phyloP scores from a whole-genome alignment of 129 eudicot genomes.

The Artemisia annua region DNA sequence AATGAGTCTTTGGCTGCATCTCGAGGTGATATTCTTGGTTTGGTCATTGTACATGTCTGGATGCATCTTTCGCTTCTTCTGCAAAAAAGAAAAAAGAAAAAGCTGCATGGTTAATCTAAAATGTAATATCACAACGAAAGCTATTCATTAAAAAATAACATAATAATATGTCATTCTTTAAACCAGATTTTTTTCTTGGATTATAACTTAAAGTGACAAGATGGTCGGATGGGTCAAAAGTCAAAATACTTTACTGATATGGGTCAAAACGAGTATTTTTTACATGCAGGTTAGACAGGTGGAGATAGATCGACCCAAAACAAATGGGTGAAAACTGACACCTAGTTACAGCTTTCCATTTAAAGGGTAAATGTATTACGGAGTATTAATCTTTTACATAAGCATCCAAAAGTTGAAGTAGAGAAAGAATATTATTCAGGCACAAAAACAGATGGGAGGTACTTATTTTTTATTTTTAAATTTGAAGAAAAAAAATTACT shows the following conservation, averaged over 20 bases:
- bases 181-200: too few relatives aligned
- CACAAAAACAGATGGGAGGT: not conserved
- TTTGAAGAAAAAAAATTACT: not conserved
- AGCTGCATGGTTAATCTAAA: not conserved
- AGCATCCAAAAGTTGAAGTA: constrained; percentile 3
- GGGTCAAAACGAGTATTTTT: too few relatives aligned
- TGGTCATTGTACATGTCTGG: constrained; percentile 66
- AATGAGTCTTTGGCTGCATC: constrained; percentile 64
- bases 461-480: not conserved
- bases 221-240: too few relatives aligned
- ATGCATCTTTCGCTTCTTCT: constrained; percentile 77
- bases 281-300: too few relatives aligned
- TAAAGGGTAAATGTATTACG: not conserved
- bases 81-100: constrained; percentile 17
- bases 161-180: too few relatives aligned
- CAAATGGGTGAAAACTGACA: not conserved
- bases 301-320: not conserved
- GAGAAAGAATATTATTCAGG: not conserved
- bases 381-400: not conserved
- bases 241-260: too few relatives aligned
- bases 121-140: too few relatives aligned
- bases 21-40: constrained; percentile 30
- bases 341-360: not conserved
- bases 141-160: too few relatives aligned
- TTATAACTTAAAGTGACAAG: too few relatives aligned